A percentile compares a stretch with the other conserved stretches of the same genome.
Evolutionary conservation across 345 rosid genomes (phyloP).

Genomic region (Stellera chamaejasme): DNA sequence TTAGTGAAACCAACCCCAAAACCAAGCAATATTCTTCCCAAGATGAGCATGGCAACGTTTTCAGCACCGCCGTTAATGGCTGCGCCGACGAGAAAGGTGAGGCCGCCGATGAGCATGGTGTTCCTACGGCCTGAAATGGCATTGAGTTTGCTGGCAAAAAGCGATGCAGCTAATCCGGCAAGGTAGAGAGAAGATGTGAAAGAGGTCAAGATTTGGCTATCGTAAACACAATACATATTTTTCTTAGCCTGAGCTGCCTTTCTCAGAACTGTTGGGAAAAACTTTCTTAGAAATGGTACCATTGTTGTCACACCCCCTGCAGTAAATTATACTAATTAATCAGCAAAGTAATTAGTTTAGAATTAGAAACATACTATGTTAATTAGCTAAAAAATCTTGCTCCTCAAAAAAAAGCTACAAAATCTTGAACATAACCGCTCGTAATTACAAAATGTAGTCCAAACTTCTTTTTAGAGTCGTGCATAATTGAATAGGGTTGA

Average conservation of each 20-base stretch:
- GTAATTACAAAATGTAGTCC: too few species aligned
- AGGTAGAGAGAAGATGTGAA: constrained; percentile 79
- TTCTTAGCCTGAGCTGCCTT: constrained; percentile 44
- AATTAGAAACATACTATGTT: too few species aligned
- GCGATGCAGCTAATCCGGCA: constrained; percentile 62
- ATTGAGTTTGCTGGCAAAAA: constrained; percentile 61
- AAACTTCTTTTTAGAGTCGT: too few species aligned
- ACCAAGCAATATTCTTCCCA: constrained; percentile 80
- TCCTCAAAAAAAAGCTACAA: too few species aligned
- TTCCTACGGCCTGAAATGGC: constrained; percentile 49
- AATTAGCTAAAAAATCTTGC: neutral
- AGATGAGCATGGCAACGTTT: constrained; percentile 61
- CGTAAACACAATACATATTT: constrained; percentile 53
- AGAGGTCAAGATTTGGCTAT: constrained; percentile 55
- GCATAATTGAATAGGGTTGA: too few species aligned
- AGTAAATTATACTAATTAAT: too few species aligned
- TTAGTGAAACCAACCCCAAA: constrained; percentile 91
- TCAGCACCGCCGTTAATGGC: constrained; percentile 67
- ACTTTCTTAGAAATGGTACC: constrained; percentile 66
- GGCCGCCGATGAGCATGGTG: constrained; percentile 65
- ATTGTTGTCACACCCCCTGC: constrained; percentile 87
- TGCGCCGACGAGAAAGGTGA: constrained; percentile 62
- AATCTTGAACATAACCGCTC: too few species aligned
- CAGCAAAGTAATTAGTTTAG: neutral
- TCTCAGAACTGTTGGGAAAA: constrained; percentile 57